Conservation (phyloP, 371 early-diverging fungal genomes). For the Saksenaea vasiformis region DNA sequence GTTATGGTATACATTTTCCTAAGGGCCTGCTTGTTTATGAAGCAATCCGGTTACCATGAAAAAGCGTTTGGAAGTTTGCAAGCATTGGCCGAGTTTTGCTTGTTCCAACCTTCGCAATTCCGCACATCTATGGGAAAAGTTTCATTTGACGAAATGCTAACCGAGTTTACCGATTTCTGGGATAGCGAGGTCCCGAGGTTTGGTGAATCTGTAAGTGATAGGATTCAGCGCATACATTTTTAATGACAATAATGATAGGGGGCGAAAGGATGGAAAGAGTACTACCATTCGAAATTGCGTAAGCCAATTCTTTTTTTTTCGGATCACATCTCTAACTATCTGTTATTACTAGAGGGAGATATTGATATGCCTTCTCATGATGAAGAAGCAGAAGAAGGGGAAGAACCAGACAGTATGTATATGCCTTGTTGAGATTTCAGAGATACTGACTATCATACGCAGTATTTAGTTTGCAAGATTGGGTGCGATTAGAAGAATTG, state of each 20-base stretch:
- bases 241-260: conserved; percentile 21
- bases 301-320: conserved; percentile 8
- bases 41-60: conserved; percentile 76
- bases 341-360: conserved; percentile 21
- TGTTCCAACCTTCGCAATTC: conserved; percentile 60
- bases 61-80: conserved; percentile 69
- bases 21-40: conserved; percentile 65
- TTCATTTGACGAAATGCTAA: conserved; percentile 51
- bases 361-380: neutral
- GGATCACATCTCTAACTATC: neutral
- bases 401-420: conserved; percentile 6
- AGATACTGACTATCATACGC: neutral
- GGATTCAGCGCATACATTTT: neutral
- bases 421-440: too few species aligned
- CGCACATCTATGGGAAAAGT: conserved; percentile 3
- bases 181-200: conserved; percentile 75
- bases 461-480: conserved; percentile 23
- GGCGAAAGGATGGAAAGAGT: conserved; percentile 63
- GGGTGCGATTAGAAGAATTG: conserved; percentile 21
- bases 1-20: conserved; percentile 66
- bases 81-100: conserved; percentile 72
- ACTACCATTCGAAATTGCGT: conserved; percentile 22
- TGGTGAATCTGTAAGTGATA: conserved; percentile 63
- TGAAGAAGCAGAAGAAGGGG: conserved; percentile 15
- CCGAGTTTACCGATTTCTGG: conserved; percentile 75